A percentile compares a stretch with the other conserved stretches of the same genome.
Evolutionary conservation across 805 yeast genomes (phyloP).

Genomic region (Sugiyamaella lignohabitans): DNA sequence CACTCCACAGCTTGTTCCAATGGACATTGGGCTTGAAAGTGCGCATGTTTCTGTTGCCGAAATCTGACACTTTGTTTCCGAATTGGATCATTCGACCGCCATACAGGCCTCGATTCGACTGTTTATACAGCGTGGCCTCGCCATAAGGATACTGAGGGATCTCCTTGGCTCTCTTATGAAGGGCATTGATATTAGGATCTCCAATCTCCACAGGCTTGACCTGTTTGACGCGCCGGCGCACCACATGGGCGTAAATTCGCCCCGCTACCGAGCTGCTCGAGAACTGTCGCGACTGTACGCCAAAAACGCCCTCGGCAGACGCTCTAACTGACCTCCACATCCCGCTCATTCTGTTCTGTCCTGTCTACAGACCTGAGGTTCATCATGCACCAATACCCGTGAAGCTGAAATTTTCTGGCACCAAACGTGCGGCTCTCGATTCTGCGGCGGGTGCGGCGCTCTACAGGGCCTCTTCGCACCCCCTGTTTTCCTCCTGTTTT

Average conservation of each 20-base stretch:
- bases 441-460: too few species aligned
- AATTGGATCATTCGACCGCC: conserved; percentile 80
- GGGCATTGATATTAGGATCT: conserved; percentile 31
- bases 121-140: conserved; percentile 68
- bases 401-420: too few species aligned
- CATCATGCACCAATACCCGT: too few species aligned
- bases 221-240: conserved; percentile 23
- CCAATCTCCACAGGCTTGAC: conserved; percentile 38
- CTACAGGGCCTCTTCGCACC: too few species aligned
- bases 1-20: conserved; percentile 76
- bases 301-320: too few species aligned
- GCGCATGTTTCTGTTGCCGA: conserved; percentile 64
- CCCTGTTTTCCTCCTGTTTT: too few species aligned
- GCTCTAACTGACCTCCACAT: too few species aligned
- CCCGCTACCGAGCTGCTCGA: conserved; percentile 4
- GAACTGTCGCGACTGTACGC: background rate
- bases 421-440: too few species aligned
- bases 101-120: conserved; percentile 79
- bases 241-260: conserved; percentile 23
- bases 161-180: conserved; percentile 38
- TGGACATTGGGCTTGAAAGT: conserved; percentile 79
- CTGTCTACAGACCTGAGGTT: too few species aligned
- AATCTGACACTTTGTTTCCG: conserved; percentile 76
- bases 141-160: conserved; percentile 74
- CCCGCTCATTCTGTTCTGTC: too few species aligned